Base-by-base conservation (phyloP, 2,329 filamentous ascomycete species). In the Aquanectria penicillioides region DNA sequence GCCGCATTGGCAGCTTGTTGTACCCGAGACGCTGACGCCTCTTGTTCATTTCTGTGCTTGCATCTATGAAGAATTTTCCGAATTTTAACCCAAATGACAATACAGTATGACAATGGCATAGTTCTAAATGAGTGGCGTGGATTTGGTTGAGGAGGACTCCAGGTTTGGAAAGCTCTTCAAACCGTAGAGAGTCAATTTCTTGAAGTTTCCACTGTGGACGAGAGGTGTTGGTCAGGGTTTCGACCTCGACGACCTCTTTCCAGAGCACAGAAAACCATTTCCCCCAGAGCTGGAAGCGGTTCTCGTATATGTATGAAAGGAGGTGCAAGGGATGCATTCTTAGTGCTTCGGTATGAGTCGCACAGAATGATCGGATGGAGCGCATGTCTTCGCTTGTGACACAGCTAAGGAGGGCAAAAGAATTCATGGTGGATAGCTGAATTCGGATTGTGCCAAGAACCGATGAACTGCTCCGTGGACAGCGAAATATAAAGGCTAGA, bases 301-400 rank as follows among this genome's bases (percentile, higher is more conserved):
- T 5, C 20, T 62, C 46, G 38, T 36, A 52, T 4, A 62, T 33
- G 17, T 52, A 22, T 11, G 55, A 47, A 2, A 62, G 46, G 3
- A 59, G 47, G 46, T 50, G 52, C 15, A 62, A 31, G 59, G 59
- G 26, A n/a, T 62, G 55, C 5, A 36, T 41, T 11, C 34, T 43
- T n/a, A 62, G 28, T n/a, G 44, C 23, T 13, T 40, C 36, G 12
- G 28, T 22, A 43, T 52, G 37, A 13, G 25, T 33, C 37, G 23
- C 28, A 22, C 41, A 50, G 17, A 29, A 31, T 11, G 31, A 41
- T 10, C 31, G n/a, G 5, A 59, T 40, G 15, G 33, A 25, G 6
- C 48, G 10, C 11, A 41, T 29, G 12, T 47, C 55, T 11, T 26
- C 22, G 13, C 7, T 12, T 6, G 11, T 12, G 10, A 13, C 26